Conservation (phyloP, 176 grass and related monocot species). For the Triticum urartu region DNA sequence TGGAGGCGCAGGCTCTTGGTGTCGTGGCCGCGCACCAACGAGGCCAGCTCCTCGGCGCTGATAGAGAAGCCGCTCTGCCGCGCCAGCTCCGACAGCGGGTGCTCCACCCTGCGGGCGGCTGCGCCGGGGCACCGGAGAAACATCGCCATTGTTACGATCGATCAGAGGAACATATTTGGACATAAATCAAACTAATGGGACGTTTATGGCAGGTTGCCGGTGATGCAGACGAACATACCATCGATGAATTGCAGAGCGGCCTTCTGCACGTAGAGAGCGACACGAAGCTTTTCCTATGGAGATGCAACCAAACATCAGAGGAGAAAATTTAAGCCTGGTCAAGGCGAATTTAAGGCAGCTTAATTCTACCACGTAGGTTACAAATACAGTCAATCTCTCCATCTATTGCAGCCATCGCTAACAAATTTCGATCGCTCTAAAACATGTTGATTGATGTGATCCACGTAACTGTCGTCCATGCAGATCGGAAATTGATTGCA, state of each 20-base stretch:
- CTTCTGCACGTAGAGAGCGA: conserved; percentile 81
- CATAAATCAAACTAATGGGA: neutral
- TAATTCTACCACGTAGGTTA: conserved; percentile 12
- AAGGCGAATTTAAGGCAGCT: conserved; percentile 3
- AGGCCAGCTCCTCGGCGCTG: conserved; percentile 75
- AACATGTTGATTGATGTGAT: too few species aligned
- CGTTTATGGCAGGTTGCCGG: neutral
- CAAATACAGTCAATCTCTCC: neutral
- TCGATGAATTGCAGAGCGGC: conserved; percentile 95
- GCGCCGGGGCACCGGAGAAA: neutral
- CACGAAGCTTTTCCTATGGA: conserved; percentile 86
- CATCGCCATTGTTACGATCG: conserved; percentile 12
- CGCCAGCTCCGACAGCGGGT: conserved; percentile 66
- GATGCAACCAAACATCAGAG: neutral
- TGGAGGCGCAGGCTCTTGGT: conserved; percentile 56
- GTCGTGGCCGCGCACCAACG: conserved; percentile 67
- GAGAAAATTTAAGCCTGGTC: conserved; percentile 1
- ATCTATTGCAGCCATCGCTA: neutral
- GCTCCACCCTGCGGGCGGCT: conserved; percentile 60
- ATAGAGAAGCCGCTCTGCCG: conserved; percentile 66
- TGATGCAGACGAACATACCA: conserved; percentile 24
- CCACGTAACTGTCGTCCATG: too few species aligned
- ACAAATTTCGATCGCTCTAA: neutral
- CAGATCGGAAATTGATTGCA: too few species aligned
- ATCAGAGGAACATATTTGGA: neutral